A percentile compares a stretch with the other conserved stretches of the same genome.
Evolutionary conservation across 805 yeast species (phyloP).

Genomic region (Candida takata): DNA sequence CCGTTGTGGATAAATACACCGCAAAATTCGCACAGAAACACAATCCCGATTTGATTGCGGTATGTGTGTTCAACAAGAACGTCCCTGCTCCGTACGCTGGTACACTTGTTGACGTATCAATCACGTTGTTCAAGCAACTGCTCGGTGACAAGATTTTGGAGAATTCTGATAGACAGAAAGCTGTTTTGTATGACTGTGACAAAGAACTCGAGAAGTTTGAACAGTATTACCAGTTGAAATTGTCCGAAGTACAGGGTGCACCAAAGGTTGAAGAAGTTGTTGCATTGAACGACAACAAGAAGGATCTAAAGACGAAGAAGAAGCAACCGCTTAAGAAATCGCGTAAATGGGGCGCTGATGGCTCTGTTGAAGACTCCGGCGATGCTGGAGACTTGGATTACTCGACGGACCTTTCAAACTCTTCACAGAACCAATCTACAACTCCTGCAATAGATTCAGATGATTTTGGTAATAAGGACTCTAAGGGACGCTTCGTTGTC

Average conservation of each 20-base stretch:
- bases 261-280: constrained; percentile 9
- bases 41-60: constrained; percentile 37
- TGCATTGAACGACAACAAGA: constrained; percentile 6
- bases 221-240: constrained; percentile 30
- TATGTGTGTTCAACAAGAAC: constrained; percentile 35
- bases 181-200: constrained; percentile 24
- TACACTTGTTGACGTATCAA: constrained; percentile 25
- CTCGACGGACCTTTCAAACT: constrained; percentile 29
- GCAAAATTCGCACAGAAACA: constrained; percentile 37
- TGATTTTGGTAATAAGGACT: constrained; percentile 33
- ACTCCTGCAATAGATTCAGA: constrained; percentile 24
- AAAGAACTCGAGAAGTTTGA: constrained; percentile 33
- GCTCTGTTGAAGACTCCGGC: constrained; percentile 38
- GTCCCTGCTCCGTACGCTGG: constrained; percentile 30
- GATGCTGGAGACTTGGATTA: constrained; percentile 45
- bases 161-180: constrained; percentile 24
- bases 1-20: constrained; percentile 24
- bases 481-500: constrained; percentile 57
- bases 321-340: constrained; percentile 31
- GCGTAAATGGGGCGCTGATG: constrained; percentile 66
- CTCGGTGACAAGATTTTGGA: constrained; percentile 22
- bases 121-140: constrained; percentile 26
- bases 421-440: constrained; percentile 8
- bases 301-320: constrained; percentile 10
- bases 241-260: constrained; percentile 21